Conservation (phyloP, 2,329 filamentous ascomycete genomes). For the Lachnellula suecica region DNA sequence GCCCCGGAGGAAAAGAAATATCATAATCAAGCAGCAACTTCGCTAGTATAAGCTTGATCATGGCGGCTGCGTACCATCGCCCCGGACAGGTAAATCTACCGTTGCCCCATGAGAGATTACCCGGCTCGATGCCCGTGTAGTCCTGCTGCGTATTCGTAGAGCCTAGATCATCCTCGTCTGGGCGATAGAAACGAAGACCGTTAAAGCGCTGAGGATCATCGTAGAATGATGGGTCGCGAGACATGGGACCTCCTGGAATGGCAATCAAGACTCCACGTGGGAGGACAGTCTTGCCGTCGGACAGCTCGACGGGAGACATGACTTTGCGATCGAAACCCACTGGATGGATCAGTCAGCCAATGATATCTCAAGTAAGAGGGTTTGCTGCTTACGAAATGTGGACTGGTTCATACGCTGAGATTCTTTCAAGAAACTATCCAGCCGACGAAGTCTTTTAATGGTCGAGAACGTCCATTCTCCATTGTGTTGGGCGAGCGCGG, state of each 20-base stretch:
- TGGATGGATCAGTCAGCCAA: neutral
- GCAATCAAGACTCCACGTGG: neutral
- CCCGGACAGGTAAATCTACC: conserved; percentile 2
- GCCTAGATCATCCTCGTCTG: neutral
- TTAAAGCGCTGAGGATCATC: neutral
- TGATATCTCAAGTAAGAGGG: neutral
- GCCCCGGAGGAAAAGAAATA: neutral
- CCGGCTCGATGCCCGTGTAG: conserved; percentile 1
- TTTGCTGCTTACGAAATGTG: neutral
- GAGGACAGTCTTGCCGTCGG: neutral
- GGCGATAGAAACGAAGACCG: neutral
- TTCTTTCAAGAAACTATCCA: conserved; percentile 8
- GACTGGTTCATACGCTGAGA: neutral
- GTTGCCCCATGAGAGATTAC: conserved; percentile 1
- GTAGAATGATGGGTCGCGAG: neutral
- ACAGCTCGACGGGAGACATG: neutral
- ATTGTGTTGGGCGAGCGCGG: neutral
- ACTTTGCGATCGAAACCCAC: neutral
- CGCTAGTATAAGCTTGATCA: conserved; percentile 4
- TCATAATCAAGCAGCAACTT: conserved; percentile 1
- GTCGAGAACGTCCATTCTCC: neutral
- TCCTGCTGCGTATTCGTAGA: neutral
- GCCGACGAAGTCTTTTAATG: neutral
- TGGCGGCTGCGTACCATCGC: neutral
- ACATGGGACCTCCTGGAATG: neutral